A percentile compares a stretch with the other conserved stretches of the same genome.
phyloP scores from a whole-genome alignment of 495 filamentous ascomycete genomes.

The Hyaloscypha hepaticicola region DNA sequence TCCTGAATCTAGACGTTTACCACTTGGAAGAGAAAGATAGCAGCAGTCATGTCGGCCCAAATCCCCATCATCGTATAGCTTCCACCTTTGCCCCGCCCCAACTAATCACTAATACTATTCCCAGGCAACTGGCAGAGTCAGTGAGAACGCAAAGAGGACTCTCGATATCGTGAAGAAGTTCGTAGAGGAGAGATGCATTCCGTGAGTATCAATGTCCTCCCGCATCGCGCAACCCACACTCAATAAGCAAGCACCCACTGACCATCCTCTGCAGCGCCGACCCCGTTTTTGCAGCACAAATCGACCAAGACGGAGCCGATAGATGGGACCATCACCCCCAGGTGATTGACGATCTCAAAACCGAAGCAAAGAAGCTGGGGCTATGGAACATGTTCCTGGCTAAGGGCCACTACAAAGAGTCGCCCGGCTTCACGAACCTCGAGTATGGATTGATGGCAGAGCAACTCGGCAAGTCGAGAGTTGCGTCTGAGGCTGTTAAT shows the following conservation, averaged over 20 bases:
- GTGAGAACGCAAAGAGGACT: constrained; percentile 75
- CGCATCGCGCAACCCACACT: background rate
- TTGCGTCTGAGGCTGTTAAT: constrained; percentile 86
- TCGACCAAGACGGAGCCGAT: constrained; percentile 64
- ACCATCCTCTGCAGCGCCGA: constrained; percentile 52
- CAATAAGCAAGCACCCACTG: constrained; percentile 4
- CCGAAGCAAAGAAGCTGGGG: constrained; percentile 76
- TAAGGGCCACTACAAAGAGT: constrained; percentile 90
- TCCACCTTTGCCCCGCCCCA: constrained; percentile 25
- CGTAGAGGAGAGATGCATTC: constrained; percentile 94
- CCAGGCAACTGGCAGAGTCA: constrained; percentile 60
- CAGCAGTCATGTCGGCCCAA: constrained; percentile 56
- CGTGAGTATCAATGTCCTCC: constrained; percentile 42
- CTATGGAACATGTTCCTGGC: constrained; percentile 99
- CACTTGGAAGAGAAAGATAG: background rate
- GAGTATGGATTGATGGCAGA: constrained; percentile 95
- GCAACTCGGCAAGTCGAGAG: constrained; percentile 74
- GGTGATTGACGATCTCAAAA: constrained; percentile 86
- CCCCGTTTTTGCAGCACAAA: constrained; percentile 71
- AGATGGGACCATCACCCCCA: constrained; percentile 76
- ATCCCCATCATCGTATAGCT: constrained; percentile 66
- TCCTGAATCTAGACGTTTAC: background rate
- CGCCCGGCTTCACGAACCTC: constrained; percentile 85
- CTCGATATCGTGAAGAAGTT: constrained; percentile 80
- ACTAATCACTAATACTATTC: constrained; percentile 32